A percentile compares a stretch with the other conserved stretches of the same genome.
phyloP scores from a whole-genome alignment of 2,329 filamentous ascomycete genomes.

The Neoarthrinium moseri region DNA sequence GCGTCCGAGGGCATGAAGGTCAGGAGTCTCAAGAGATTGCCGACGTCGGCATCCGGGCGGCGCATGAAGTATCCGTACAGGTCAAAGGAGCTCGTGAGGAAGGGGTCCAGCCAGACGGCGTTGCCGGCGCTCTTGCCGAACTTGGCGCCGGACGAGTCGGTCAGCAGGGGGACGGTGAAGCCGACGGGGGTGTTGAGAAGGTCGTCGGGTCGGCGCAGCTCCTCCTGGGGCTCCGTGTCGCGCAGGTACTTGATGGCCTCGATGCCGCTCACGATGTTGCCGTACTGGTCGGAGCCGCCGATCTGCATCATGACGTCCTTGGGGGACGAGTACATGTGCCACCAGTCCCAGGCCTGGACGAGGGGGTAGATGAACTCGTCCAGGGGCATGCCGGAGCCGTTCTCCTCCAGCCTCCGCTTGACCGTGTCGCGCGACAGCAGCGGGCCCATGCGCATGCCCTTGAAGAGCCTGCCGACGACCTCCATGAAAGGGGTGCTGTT shows the following conservation, averaged over 20 bases:
- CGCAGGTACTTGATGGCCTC: slow-evolving; percentile 79
- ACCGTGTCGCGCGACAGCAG: slow-evolving; percentile 90
- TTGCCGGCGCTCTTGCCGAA: slow-evolving; percentile 95
- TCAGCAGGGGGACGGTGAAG: slow-evolving; percentile 87
- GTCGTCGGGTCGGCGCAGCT: slow-evolving; percentile 35
- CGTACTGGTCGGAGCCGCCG: slow-evolving; percentile 92
- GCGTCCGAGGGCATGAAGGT: slow-evolving; percentile 76
- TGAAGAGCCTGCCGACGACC: slow-evolving; percentile 72
- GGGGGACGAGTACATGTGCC: slow-evolving; percentile 70
- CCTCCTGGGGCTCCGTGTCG: slow-evolving; percentile 49
- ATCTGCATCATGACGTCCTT: slow-evolving; percentile 79
- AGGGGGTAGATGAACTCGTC: slow-evolving; percentile 92
- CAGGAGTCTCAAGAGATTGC: slow-evolving; percentile 80
- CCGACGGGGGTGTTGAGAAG: slow-evolving; percentile 66
- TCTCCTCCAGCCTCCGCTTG: slow-evolving; percentile 78
- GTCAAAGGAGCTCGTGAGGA: slow-evolving; percentile 79
- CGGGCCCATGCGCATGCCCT: slow-evolving; percentile 72
- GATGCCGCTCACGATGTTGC: slow-evolving; percentile 90
- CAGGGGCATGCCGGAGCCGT: slow-evolving; percentile 89
- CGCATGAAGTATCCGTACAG: slow-evolving; percentile 89
- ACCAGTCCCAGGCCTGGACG: slow-evolving; percentile 96
- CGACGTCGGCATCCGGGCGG: slow-evolving; percentile 77
- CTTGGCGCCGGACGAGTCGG: slow-evolving; percentile 81
- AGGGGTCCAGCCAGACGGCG: slow-evolving; percentile 85
- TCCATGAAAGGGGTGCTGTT: slow-evolving; percentile 70